These are phyloP conservation scores for Elasticomyces elasticus DNA, from an alignment of 495 filamentous ascomycete genomes.

Conservation along the genomic window DNA sequence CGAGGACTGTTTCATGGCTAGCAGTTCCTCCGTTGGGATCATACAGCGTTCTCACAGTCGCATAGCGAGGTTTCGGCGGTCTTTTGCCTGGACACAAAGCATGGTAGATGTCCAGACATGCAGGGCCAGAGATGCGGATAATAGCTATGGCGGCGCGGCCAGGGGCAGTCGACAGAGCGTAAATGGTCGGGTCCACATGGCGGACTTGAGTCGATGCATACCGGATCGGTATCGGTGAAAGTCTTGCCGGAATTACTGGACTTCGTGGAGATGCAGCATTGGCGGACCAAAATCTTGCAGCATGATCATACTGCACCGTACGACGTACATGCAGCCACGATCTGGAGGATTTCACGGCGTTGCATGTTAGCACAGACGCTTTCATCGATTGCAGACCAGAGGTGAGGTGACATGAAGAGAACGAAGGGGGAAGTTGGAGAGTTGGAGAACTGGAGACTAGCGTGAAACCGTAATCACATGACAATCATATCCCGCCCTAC, in stretches of 20 bases:
- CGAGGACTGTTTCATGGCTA: no score
- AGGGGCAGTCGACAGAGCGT: conserved; percentile 78
- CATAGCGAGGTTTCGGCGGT: conserved; percentile 63
- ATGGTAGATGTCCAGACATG: conserved; percentile 66
- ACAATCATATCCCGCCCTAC: background rate
- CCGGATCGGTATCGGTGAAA: background rate
- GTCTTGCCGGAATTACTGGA: background rate
- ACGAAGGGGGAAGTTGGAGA: background rate
- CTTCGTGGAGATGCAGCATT: background rate
- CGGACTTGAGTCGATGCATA: background rate
- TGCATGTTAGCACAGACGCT: background rate
- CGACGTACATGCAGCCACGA: no score
- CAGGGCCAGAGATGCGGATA: conserved; percentile 75
- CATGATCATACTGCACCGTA: background rate
- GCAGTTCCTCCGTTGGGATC: no score
- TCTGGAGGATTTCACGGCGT: background rate
- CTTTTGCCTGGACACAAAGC: conserved; percentile 57
- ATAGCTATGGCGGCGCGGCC: conserved; percentile 88
- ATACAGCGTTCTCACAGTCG: conserved; percentile 65
- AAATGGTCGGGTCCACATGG: conserved; percentile 55
- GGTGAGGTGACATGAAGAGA: no score
- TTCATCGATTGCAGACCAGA: background rate
- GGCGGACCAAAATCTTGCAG: background rate
- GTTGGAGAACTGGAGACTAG: background rate
- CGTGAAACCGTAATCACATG: background rate